A percentile compares a stretch with the other conserved stretches of the same genome.
These are phyloP conservation scores for Nothophoma quercina DNA, from an alignment of 2,329 filamentous ascomycete genomes.

Conservation along the genomic window DNA sequence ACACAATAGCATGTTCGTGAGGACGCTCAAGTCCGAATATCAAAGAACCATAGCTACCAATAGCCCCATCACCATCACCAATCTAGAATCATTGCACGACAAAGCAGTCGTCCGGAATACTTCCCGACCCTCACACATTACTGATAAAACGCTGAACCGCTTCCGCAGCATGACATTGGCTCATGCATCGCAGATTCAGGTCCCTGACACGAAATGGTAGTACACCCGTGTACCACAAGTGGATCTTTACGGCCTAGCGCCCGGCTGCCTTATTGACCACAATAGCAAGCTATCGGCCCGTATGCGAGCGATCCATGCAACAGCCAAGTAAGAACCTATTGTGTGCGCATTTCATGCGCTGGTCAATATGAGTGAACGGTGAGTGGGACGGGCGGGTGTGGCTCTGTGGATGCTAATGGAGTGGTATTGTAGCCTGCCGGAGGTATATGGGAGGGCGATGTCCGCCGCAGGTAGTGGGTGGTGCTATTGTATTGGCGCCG, in stretches of 20 bases:
- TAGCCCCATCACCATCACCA: not conserved
- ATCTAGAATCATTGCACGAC: not conserved
- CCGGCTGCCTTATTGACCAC: slow-evolving; percentile 13
- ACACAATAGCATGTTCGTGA: not conserved
- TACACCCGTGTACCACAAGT: not conserved
- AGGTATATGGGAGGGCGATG: too few relatives aligned
- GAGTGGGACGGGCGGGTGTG: slow-evolving; percentile 3
- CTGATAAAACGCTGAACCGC: not conserved
- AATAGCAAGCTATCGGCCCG: slow-evolving; percentile 17
- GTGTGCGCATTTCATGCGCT: slow-evolving; percentile 8
- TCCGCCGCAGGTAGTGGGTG: not conserved
- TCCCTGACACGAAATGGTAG: not conserved
- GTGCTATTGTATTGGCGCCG: not conserved
- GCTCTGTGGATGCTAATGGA: slow-evolving; percentile 1
- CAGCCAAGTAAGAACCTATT: slow-evolving; percentile 7
- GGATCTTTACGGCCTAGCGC: not conserved
- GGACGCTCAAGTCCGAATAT: not conserved
- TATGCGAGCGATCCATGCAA: not conserved
- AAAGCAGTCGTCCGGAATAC: not conserved
- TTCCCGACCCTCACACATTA: not conserved
- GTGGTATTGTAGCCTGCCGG: too few relatives aligned
- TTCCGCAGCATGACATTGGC: not conserved
- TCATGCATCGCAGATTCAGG: too few relatives aligned
- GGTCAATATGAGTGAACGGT: slow-evolving; percentile 7
- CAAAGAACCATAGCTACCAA: slow-evolving; percentile 13